Evolutionary conservation across 805 yeast species (phyloP), one percentile per base, ranked within the genome.

Genomic region (Lipomyces sp.): DNA sequence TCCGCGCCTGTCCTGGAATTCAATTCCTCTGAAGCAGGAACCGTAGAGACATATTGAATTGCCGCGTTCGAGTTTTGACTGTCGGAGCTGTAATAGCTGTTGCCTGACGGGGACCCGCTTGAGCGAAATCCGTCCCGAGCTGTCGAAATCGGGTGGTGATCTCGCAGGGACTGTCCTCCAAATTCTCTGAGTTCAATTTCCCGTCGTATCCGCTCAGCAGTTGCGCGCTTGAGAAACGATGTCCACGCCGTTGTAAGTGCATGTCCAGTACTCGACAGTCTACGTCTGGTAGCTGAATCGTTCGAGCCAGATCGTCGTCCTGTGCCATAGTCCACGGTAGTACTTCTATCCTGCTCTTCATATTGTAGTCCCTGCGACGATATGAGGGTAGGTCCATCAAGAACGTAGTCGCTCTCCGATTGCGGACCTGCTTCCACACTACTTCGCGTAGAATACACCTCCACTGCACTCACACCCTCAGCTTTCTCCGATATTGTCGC

Each of bases 241-340:
- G 65, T 60, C 71, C 70, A 68, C 1, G 71, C 71, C 4, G 61
- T 24, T 8, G 71, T 66, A 30, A 68, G 57, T 2, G n/a, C 63
- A 5, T 2, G 11, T 10, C 67, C 70, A 30, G 39, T 58, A 33
- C 48, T 42, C 4, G 57, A 45, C n/a, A 59, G 50, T 13, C 54
- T 59, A 15, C 24, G 6, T 4, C 42, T 32, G 32, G 24, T 24
- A 24, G 24, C 24, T 24, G 42, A 18, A 15, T 18, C 7, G 6
- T 18, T n/a, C n/a, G 10, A 10, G 8, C 24, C 29, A 2, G 37
- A 30, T n/a, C 11, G 50, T 11, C 57, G 51, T 50, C 32, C 37
- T 7, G 3, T 42, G 35, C 10, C 33, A 15, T 48, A 24, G 10
- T 50, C 34, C 32, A 4, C 50, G n/a, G 13, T 11, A 11, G 34